A percentile compares a stretch with the other conserved stretches of the same genome.
Evolutionary conservation across 768 basidiomycete genomes (phyloP).

Genomic region (Boletus patriciae): DNA sequence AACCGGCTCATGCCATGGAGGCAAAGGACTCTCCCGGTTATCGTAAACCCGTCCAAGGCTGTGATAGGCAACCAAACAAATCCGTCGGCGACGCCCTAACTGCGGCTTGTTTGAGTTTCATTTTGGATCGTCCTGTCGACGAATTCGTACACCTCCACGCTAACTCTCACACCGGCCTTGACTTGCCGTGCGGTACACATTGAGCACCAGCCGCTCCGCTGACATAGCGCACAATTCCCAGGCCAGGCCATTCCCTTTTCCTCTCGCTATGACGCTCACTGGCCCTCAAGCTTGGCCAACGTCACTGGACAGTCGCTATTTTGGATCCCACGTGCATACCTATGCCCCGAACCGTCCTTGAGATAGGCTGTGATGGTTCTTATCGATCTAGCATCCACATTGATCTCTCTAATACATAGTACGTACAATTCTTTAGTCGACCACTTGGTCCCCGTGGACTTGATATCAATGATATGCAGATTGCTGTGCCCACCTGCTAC

Average conservation of each 20-base stretch:
- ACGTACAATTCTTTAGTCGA: conserved; percentile 2
- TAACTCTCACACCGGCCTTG: conserved; percentile 31
- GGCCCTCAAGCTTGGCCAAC: neutral
- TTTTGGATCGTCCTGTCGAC: conserved; percentile 32
- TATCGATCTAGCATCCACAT: conserved; percentile 8
- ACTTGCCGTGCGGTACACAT: conserved; percentile 19
- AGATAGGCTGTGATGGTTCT: conserved; percentile 4
- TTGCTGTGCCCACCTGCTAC: conserved; percentile 11
- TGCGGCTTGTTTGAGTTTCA: conserved; percentile 32
- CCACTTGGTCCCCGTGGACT: conserved; percentile 12
- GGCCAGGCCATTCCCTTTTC: neutral
- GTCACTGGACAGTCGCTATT: neutral
- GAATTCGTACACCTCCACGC: neutral
- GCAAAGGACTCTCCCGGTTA: conserved; percentile 16
- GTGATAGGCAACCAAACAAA: conserved; percentile 14
- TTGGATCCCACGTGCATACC: neutral
- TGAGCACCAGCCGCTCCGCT: neutral
- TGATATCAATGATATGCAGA: conserved; percentile 6
- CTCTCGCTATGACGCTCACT: neutral
- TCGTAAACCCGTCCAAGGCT: neutral
- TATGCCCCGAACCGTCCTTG: neutral
- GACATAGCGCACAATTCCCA: neutral
- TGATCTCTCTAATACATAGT: neutral
- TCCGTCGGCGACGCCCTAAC: conserved; percentile 26
- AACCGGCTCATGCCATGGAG: conserved; percentile 16